These are phyloP conservation scores for Paspalum vaginatum DNA, from an alignment of 176 grass and related monocot species.

Conservation along the genomic window DNA sequence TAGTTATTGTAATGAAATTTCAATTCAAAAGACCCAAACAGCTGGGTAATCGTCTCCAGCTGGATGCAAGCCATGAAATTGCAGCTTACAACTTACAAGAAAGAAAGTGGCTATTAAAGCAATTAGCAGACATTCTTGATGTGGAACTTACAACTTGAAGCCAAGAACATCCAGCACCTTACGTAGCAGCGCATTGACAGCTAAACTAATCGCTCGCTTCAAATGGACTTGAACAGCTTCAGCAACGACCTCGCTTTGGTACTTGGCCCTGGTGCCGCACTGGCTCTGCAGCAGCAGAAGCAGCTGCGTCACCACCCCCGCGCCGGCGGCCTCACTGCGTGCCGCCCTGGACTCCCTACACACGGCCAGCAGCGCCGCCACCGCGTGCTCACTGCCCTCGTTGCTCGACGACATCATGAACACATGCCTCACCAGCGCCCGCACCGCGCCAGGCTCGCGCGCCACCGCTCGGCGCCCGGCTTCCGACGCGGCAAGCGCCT, in stretches of 20 bases:
- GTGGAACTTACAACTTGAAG: conserved; percentile 39
- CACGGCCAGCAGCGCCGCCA: conserved; percentile 57
- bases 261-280: conserved; percentile 66
- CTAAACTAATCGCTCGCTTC: conserved; percentile 26
- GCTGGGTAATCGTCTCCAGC: too few relatives aligned
- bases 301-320: conserved; percentile 68
- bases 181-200: not conserved
- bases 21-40: too few relatives aligned
- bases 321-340: conserved; percentile 46
- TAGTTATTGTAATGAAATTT: too few relatives aligned
- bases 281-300: conserved; percentile 94
- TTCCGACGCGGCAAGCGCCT: conserved; percentile 52
- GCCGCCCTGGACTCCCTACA: conserved; percentile 57
- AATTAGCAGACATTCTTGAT: conserved; percentile 27
- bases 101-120: conserved; percentile 9
- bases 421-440: conserved; percentile 65
- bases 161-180: conserved; percentile 44
- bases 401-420: conserved; percentile 74
- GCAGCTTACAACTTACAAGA: too few relatives aligned
- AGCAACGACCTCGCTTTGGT: conserved; percentile 72
- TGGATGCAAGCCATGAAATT: too few relatives aligned
- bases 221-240: conserved; percentile 70
- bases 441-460: conserved; percentile 43
- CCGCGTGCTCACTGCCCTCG: conserved; percentile 83
- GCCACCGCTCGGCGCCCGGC: conserved; percentile 48